phyloP scores from a whole-genome alignment of 345 rosid genomes.

The Combretum micranthum region DNA sequence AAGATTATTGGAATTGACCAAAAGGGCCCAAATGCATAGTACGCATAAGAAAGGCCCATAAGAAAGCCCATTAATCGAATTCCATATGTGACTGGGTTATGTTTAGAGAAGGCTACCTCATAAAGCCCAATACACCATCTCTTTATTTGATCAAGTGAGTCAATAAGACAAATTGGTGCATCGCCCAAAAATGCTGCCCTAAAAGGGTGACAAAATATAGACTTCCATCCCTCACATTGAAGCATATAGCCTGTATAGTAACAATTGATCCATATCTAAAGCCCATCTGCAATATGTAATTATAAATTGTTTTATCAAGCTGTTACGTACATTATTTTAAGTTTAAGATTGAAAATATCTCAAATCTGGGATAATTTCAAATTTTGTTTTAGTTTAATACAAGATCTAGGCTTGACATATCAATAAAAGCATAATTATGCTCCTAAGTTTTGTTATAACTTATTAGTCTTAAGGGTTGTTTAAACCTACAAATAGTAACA shows the following conservation, averaged over 20 bases:
- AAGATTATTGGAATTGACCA: too few species aligned
- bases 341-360: background rate
- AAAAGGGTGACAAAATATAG: constrained; percentile 16
- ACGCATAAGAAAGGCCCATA: too few species aligned
- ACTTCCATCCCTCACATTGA: constrained; percentile 28
- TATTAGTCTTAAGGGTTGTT: too few species aligned
- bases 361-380: background rate
- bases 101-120: constrained; percentile 35
- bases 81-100: constrained; percentile 41
- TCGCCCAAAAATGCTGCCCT: constrained; percentile 26
- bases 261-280: constrained; percentile 25
- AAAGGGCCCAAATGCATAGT: too few species aligned
- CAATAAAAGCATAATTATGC: too few species aligned
- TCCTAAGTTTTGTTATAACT: too few species aligned
- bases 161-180: constrained; percentile 29
- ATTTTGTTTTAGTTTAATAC: too few species aligned
- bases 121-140: constrained; percentile 64
- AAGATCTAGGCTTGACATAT: too few species aligned
- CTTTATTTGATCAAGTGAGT: constrained; percentile 40
- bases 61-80: constrained; percentile 39
- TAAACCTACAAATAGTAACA: too few species aligned
- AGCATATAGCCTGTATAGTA: constrained; percentile 18
- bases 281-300: constrained; percentile 19
- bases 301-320: background rate
- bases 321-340: too few species aligned